Evolutionary conservation across 2,329 filamentous ascomycete species (phyloP), one percentile per base, ranked within the genome.

Genomic region (Curvularia sp.): DNA sequence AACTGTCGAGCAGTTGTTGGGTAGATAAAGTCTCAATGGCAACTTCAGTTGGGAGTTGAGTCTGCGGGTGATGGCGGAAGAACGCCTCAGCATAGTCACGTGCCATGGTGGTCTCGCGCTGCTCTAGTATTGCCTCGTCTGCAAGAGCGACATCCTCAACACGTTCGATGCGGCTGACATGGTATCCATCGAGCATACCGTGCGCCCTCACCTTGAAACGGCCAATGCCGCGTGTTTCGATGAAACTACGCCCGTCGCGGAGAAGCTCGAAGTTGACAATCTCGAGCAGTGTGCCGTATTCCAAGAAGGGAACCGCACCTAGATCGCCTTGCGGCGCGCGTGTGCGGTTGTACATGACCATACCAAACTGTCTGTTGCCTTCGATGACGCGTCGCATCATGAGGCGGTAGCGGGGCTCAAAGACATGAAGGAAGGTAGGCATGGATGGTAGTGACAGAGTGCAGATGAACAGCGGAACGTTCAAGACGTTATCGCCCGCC

Each of bases 341-440:
- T n/a, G 77, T 77, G 45, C 81, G 80, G 65, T 89, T 90, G 61
- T 88, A 87, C 70, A 91, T 84, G 18, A 96, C 84, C 90, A 97
- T 96, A 23, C 93, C 93, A 70, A 97, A 97, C 23, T 87, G 90
- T 13, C 86, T 82, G 59, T 89, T 86, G 0, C 87, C 87, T 61
- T 93, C 89, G 52, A 96, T 80, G 0, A 87, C 89, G 34, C 92
- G 86, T 46, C 89, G 85, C 36, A 97, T 89, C 92, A 97, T 95
- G n/a, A 95, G 82, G 7, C 92, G 87, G 73, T 97, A 97, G 6
- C 91, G 85, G n/a, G 91, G 91, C 74, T 97, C 93, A 71, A 96
- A 97, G n/a, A 97, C 86, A 68, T 96, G 91, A 3, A 97, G 80
- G 66, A 95, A 95, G 0, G 91, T 93, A 0, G 81, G 92, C 86